Evolutionary conservation across 192 early-diverging fungal genomes (phyloP).

Genomic region (Pilobolus umbonatus): DNA sequence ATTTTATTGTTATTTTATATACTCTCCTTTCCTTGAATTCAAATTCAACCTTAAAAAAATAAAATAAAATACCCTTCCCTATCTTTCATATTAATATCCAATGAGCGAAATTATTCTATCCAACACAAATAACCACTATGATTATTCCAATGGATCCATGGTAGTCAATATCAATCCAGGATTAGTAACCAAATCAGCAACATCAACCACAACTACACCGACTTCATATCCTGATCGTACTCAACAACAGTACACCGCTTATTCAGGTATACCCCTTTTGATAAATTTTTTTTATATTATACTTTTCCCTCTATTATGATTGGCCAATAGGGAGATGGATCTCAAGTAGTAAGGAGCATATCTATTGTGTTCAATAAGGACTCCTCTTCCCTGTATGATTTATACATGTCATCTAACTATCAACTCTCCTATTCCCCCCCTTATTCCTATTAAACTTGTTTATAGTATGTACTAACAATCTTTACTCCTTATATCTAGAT

Average conservation of each 20-base stretch:
- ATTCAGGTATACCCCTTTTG: conserved; percentile 13
- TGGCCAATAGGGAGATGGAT: background rate
- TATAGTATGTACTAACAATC: background rate
- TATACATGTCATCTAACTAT: too few relatives aligned
- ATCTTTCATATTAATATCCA: conserved; percentile 12
- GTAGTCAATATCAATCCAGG: conserved; percentile 21
- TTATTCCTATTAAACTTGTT: background rate
- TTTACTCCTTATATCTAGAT: conserved; percentile 1
- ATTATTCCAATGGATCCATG: conserved; percentile 16
- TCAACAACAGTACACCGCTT: conserved; percentile 11
- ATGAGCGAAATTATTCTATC: conserved; percentile 19
- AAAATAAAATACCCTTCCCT: conserved; percentile 4
- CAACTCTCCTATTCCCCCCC: background rate
- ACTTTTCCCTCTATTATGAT: conserved; percentile 1
- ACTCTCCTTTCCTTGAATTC: conserved; percentile 9
- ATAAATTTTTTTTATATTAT: background rate
- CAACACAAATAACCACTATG: conserved; percentile 8
- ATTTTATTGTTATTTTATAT: background rate
- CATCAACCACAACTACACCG: background rate
- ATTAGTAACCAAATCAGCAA: conserved; percentile 5
- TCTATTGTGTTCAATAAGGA: too few relatives aligned
- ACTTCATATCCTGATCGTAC: background rate
- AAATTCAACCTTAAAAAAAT: too few relatives aligned
- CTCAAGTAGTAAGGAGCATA: background rate
- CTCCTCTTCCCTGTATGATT: too few relatives aligned